Evolutionary conservation across 106 monocot genomes (phyloP).

Genomic region (Xerophyta viscosa): DNA sequence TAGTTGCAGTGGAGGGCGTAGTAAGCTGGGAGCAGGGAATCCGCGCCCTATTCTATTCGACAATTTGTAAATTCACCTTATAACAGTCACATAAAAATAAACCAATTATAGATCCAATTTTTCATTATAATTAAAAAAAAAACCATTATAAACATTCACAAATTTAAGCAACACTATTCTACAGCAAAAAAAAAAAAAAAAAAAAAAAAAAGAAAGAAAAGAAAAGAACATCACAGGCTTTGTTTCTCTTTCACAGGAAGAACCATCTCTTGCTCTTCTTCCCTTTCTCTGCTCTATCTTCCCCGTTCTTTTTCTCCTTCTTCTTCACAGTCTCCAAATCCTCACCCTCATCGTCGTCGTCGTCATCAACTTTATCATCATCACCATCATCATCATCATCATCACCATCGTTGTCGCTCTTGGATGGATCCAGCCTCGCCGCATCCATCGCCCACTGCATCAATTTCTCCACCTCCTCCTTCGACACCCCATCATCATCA

Average conservation of each 20-base stretch:
- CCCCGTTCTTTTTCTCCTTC: neutral
- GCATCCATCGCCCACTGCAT: constrained; percentile 78
- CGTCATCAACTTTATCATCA: neutral
- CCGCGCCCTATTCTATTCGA: no score
- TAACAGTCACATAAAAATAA: no score
- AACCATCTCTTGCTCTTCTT: constrained; percentile 15
- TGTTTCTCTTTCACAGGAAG: constrained; percentile 19
- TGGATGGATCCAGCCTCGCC: constrained; percentile 17
- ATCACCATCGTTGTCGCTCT: constrained; percentile 11
- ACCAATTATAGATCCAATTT: no score
- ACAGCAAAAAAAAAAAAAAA: no score
- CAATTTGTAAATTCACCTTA: no score
- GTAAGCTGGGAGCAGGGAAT: no score
- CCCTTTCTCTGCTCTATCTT: constrained; percentile 8
- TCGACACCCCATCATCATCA: constrained; percentile 22
- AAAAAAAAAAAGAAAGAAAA: no score
- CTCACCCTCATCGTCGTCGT: constrained; percentile 9
- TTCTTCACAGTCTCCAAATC: neutral
- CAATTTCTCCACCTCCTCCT: constrained; percentile 75
- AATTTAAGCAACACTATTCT: no score
- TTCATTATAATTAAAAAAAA: no score
- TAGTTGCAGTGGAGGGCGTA: no score
- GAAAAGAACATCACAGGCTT: no score
- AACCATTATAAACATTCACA: no score
- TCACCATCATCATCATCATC: constrained; percentile 10